These are phyloP conservation scores for Castanopsis chinensis DNA, from an alignment of 306 rosid species.

Conservation along the genomic window DNA sequence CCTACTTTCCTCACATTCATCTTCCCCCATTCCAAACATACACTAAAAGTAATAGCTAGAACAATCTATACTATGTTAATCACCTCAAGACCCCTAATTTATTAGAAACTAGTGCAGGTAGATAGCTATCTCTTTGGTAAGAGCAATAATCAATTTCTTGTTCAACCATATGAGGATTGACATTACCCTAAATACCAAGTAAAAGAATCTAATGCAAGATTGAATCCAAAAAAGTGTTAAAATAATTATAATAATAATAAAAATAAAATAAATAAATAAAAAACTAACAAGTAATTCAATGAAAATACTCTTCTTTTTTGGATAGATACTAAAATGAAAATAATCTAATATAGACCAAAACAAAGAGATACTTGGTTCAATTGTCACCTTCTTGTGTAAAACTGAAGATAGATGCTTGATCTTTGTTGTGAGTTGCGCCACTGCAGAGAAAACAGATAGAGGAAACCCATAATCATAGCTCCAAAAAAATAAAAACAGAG, in stretches of 20 bases:
- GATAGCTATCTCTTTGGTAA: not conserved
- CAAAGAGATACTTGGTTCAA: slow-evolving; percentile 10
- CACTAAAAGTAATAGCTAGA: not conserved
- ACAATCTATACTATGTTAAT: not conserved
- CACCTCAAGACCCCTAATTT: not conserved
- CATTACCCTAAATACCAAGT: not conserved
- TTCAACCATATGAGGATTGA: not conserved
- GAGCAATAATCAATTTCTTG: not conserved
- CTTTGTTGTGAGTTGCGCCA: slow-evolving; percentile 85
- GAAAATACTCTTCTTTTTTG: not conserved
- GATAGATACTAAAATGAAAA: not conserved
- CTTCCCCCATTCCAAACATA: too few relatives aligned
- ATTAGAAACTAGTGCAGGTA: not conserved
- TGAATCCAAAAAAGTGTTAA: not conserved
- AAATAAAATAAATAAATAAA: not conserved
- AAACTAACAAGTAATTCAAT: not conserved
- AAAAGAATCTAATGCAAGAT: not conserved
- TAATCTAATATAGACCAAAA: not conserved
- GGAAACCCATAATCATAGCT: slow-evolving; percentile 11
- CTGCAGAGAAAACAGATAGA: slow-evolving; percentile 46
- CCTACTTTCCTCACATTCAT: too few relatives aligned
- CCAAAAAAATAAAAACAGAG: not conserved
- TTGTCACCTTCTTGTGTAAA: slow-evolving; percentile 84
- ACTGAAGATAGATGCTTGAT: slow-evolving; percentile 75
- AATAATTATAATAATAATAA: fast-evolving